Conservation (phyloP, 805 yeast genomes). For the Cyberlindnera maritima region DNA sequence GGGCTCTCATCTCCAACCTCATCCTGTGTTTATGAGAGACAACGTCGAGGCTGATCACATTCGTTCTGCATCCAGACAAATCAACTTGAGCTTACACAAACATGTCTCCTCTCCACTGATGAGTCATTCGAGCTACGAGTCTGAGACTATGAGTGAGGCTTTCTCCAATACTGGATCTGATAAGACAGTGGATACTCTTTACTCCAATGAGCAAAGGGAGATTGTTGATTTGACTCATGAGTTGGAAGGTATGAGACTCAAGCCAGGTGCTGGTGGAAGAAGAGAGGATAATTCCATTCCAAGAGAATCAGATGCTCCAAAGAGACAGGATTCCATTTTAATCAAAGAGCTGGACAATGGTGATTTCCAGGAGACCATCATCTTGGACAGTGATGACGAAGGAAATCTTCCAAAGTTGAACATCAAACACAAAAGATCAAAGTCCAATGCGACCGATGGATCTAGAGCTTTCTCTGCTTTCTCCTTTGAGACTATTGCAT, state of each 20-base stretch:
- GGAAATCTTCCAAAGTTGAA: neutral
- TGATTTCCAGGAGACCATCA: constrained; percentile 21
- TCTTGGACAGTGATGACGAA: constrained; percentile 23
- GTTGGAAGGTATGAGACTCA: constrained; percentile 4
- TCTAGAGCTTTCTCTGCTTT: constrained; percentile 15
- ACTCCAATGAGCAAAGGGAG: neutral
- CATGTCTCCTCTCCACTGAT: constrained; percentile 13
- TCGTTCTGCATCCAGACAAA: constrained; percentile 9
- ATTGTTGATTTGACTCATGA: constrained; percentile 8
- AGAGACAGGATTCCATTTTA: constrained; percentile 1
- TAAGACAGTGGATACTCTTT: constrained; percentile 13
- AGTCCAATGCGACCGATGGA: constrained; percentile 9
- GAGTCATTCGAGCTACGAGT: constrained; percentile 26
- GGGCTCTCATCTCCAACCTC: constrained; percentile 19
- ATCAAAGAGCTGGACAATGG: constrained; percentile 22
- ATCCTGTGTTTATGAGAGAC: constrained; percentile 17
- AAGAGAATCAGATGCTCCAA: neutral
- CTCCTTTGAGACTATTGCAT: constrained; percentile 26
- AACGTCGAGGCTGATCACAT: constrained; percentile 21
- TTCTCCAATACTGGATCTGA: constrained; percentile 18
- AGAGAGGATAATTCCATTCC: neutral
- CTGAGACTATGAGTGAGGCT: constrained; percentile 24
- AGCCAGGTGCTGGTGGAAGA: neutral
- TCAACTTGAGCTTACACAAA: constrained; percentile 1
- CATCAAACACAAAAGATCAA: constrained; percentile 9